Evolutionary conservation across 139 green algal genomes (phyloP).

Genomic region (Coelastrella sp.): DNA sequence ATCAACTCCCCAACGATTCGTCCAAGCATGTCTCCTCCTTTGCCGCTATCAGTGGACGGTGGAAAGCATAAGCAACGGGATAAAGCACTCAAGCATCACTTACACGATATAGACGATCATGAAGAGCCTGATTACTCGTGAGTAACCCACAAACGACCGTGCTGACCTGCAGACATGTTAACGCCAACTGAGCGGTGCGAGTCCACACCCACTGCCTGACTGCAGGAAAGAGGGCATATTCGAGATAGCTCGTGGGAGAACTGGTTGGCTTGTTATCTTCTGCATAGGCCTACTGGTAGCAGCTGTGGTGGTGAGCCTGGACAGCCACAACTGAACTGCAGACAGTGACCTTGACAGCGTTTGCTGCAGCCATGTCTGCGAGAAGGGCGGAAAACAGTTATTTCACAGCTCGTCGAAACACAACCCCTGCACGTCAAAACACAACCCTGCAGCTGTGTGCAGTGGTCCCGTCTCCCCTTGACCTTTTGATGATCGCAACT

Average conservation of each 20-base stretch:
- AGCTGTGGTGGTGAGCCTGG: slow-evolving; percentile 65
- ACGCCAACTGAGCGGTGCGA: too few species aligned
- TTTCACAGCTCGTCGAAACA: too few species aligned
- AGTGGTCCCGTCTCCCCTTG: too few species aligned
- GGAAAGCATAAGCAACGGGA: slow-evolving; percentile 4
- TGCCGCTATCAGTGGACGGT: not conserved
- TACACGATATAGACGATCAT: slow-evolving; percentile 16
- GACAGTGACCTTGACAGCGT: too few species aligned
- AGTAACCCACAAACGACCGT: not conserved
- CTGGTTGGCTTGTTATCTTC: slow-evolving; percentile 76
- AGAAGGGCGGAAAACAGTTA: too few species aligned
- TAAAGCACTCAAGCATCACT: not conserved
- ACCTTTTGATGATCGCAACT: not conserved
- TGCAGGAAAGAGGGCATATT: slow-evolving; percentile 56
- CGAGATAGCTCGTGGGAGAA: slow-evolving; percentile 52
- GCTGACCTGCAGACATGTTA: not conserved
- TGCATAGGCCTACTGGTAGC: slow-evolving; percentile 76
- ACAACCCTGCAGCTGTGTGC: too few species aligned
- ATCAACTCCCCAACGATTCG: not conserved
- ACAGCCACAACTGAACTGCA: too few species aligned
- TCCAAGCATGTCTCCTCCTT: not conserved
- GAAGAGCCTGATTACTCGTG: slow-evolving; percentile 31
- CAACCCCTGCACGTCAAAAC: too few species aligned
- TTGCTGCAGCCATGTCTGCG: not conserved
- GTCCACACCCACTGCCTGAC: too few species aligned